Percentiles rank a stretch among this genome's conserved stretches.
Evolutionary conservation across 192 early-diverging fungal genomes (phyloP).

Genomic region (Coemansia sp.): DNA sequence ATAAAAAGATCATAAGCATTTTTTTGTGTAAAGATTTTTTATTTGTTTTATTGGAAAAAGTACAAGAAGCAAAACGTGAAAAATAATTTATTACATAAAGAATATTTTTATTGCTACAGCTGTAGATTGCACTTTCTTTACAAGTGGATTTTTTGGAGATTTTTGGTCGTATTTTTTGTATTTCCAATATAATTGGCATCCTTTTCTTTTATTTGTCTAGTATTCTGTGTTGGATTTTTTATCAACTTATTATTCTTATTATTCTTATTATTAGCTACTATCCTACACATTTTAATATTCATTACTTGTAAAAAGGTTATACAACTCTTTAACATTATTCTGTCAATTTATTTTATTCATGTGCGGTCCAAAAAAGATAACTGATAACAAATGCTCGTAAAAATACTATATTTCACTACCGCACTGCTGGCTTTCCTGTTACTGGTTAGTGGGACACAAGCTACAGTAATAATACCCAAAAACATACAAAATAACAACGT

Average conservation of each 20-base stretch:
- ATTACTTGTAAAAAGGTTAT: no score
- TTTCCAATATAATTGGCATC: slow-evolving; percentile 4
- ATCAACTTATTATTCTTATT: background rate
- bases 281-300: no score
- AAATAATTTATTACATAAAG: background rate
- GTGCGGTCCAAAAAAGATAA: background rate
- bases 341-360: background rate
- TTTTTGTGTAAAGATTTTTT: no score
- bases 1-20: no score
- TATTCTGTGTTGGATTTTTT: background rate
- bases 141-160: background rate
- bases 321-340: background rate
- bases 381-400: background rate
- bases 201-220: background rate
- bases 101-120: background rate
- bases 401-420: background rate
- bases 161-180: background rate
- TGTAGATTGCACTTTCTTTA: background rate
- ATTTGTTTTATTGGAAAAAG: no score
- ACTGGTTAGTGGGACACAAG: background rate
- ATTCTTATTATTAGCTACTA: no score
- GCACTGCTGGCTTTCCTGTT: background rate
- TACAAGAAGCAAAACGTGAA: no score
- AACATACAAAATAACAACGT: background rate
- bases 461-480: background rate